Percentiles rank a stretch among this genome's conserved stretches.
phyloP scores from a whole-genome alignment of 257 asterid species.

The Nicotiana tabacum region DNA sequence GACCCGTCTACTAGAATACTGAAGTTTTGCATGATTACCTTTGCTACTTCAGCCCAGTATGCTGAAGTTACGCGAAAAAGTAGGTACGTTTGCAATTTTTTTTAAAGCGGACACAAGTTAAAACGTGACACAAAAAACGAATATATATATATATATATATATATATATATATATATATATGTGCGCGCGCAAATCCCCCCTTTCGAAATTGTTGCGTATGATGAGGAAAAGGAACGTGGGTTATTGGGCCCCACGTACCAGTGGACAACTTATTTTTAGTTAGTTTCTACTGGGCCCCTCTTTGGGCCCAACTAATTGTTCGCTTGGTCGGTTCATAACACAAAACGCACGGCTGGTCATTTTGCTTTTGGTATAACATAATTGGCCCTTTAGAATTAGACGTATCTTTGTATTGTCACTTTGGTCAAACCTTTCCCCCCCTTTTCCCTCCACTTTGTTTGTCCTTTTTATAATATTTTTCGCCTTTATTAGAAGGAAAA shows the following conservation, averaged over 20 bases:
- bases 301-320: slow-evolving; percentile 13
- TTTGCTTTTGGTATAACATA: neutral
- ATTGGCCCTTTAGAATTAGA: slow-evolving; percentile 7
- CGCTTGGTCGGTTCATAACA: slow-evolving; percentile 33
- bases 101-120: too few relatives aligned
- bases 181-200: too few relatives aligned
- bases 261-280: neutral
- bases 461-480: neutral
- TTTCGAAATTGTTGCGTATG: slow-evolving; percentile 13
- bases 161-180: too few relatives aligned
- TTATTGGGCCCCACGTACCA: neutral
- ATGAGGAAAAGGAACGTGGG: slow-evolving; percentile 28
- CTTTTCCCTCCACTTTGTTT: neutral
- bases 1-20: too few relatives aligned
- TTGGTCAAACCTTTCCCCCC: slow-evolving; percentile 8
- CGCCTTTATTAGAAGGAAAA: neutral
- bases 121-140: too few relatives aligned
- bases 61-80: too few relatives aligned
- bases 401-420: neutral
- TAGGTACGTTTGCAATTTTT: too few relatives aligned
- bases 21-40: too few relatives aligned
- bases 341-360: slow-evolving; percentile 8
- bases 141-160: too few relatives aligned
- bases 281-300: neutral
- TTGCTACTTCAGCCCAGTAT: too few relatives aligned